phyloP scores from a whole-genome alignment of 2,329 filamentous ascomycete genomes.

The Chalara sp. region DNA sequence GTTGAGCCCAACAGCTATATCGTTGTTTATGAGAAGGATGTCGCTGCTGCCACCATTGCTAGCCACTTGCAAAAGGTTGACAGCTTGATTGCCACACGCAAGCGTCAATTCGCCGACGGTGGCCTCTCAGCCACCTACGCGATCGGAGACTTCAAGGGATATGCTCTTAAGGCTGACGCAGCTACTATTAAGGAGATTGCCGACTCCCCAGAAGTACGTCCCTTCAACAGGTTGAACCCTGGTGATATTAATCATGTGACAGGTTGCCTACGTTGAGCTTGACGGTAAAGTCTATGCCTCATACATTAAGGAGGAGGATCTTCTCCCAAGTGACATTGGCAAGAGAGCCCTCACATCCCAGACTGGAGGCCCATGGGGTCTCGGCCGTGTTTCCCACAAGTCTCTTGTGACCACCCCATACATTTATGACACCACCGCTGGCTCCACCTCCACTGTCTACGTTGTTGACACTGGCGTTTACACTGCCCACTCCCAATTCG shows the following conservation, averaged over 20 bases:
- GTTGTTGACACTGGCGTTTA: constrained; percentile 32
- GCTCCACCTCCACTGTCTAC: constrained; percentile 27
- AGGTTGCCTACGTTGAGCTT: constrained; percentile 25
- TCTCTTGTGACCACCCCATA: constrained; percentile 19
- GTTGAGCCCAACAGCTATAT: constrained; percentile 54
- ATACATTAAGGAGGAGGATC: constrained; percentile 2
- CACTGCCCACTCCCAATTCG: constrained; percentile 28
- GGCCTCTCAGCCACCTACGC: constrained; percentile 21
- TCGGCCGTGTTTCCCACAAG: constrained; percentile 27
- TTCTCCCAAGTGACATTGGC: neutral
- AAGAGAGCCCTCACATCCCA: constrained; percentile 14
- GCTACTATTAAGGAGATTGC: constrained; percentile 22
- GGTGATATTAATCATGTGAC: neutral
- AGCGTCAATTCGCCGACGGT: constrained; percentile 41
- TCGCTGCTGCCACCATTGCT: constrained; percentile 40
- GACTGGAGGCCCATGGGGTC: constrained; percentile 24
- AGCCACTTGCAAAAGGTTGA: constrained; percentile 41
- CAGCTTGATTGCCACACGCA: constrained; percentile 39
- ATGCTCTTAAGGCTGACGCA: constrained; percentile 19
- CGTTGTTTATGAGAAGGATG: constrained; percentile 55
- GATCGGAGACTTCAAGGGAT: constrained; percentile 21
- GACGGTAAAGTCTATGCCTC: constrained; percentile 26
- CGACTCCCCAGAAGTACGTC: constrained; percentile 19
- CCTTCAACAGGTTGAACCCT: neutral
- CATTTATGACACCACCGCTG: constrained; percentile 27